phyloP scores from a whole-genome alignment of 2,329 filamentous ascomycete genomes.

The Pestalotiopsis sp. region DNA sequence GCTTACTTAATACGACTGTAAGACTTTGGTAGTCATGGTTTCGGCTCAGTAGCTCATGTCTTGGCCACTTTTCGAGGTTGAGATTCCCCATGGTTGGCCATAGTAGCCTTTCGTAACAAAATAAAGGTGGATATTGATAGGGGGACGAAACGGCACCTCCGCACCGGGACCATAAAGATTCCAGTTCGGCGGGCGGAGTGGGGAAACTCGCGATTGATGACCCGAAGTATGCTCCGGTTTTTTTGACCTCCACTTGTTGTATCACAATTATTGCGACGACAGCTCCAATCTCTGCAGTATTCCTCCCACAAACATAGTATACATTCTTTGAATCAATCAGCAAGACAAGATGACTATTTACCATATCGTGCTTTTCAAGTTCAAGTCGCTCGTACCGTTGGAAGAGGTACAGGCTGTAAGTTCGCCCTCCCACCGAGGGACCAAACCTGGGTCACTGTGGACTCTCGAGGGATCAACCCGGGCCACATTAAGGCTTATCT shows the following conservation, averaged over 20 bases:
- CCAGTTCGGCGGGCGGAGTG: too few species aligned
- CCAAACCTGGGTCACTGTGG: not conserved
- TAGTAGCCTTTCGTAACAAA: too few species aligned
- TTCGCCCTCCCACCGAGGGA: not conserved
- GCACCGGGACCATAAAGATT: too few species aligned
- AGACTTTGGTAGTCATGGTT: too few species aligned
- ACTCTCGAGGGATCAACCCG: not conserved
- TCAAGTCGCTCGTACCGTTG: conserved; percentile 24
- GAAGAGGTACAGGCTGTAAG: conserved; percentile 31
- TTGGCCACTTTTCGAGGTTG: too few species aligned
- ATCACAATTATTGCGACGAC: not conserved
- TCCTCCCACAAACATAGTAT: not conserved
- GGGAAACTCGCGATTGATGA: not conserved
- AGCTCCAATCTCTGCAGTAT: not conserved
- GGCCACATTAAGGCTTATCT: not conserved
- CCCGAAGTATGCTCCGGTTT: not conserved
- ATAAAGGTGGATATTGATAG: too few species aligned
- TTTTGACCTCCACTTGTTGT: too few species aligned
- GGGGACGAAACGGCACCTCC: too few species aligned
- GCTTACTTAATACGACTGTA: too few species aligned
- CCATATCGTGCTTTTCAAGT: conserved; percentile 28
- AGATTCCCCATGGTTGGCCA: too few species aligned
- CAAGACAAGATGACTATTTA: conserved; percentile 25
- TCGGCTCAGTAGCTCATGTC: too few species aligned
- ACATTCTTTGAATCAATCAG: not conserved